phyloP scores from a whole-genome alignment of 306 rosid species.

The Cucumis sativus region DNA sequence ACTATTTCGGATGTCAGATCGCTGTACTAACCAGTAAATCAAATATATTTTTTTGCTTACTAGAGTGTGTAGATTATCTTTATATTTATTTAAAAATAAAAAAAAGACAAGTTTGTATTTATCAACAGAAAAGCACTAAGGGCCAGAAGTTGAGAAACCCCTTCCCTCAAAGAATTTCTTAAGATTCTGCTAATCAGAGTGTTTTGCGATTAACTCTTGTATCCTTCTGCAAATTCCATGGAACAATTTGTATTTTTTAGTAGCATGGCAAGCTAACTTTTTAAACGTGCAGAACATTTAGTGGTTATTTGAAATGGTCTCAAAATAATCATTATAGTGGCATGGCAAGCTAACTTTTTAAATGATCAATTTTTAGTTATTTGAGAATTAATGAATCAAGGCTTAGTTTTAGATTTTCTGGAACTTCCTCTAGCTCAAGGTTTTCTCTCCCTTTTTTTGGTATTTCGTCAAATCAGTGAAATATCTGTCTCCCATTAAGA shows the following conservation, averaged over 20 bases:
- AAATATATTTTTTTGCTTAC: neutral
- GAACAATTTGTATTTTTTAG: neutral
- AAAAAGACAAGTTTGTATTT: neutral
- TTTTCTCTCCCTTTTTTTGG: neutral
- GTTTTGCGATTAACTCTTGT: neutral
- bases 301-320: neutral
- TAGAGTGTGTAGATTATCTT: neutral
- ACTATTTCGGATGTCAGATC: neutral
- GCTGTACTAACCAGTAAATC: neutral
- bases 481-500: neutral
- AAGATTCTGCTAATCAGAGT: neutral
- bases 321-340: neutral
- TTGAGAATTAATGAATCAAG: neutral
- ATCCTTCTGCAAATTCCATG: neutral
- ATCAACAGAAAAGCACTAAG: neutral
- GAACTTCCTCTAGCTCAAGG: neutral
- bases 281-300: neutral
- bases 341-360: neutral
- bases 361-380: neutral
- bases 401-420: neutral
- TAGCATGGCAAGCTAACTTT: neutral
- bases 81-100: too few relatives aligned
- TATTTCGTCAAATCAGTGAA: neutral
- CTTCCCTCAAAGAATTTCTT: neutral
- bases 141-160: neutral